Evolutionary conservation across 164 flowering plant species (phyloP), one percentile per base, ranked within the genome.

Genomic region (Platanus orientalis): DNA sequence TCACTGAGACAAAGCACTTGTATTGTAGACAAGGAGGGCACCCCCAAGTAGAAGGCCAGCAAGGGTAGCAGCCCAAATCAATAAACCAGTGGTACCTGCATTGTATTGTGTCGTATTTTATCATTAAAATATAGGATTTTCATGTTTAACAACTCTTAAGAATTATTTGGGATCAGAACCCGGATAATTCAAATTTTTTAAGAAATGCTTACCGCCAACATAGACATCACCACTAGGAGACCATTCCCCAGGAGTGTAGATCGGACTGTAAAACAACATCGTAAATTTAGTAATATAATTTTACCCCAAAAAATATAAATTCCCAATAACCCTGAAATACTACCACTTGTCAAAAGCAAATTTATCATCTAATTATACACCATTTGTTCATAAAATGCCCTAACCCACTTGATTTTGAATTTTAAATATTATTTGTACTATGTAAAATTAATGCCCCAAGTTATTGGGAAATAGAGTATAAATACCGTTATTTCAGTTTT

Each of bases 21-120:
- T 93, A 90, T 74, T 93, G 92, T 89, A 93, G 56, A 93, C 98
- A 64, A 93, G 98, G 66, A 93, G 86, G 10, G 93, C 96, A 54
- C 98, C 98, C 14, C 96, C 98, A 3, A 81, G 84, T 21, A 93
- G 87, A 65, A 90, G 48, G 2, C 83, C 97, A 60, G 75, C 83
- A 11, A 93, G 83, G 17, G 98, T 93, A 1, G 83, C 76, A 3
- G 98, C 96, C 98, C 98, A 92, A 2, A 92, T 86, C 64, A 80
- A 74, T 71, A 92, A 73, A 2, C 98, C 98, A 42, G 96, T 89
- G 1, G 77, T 69, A 54, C 97, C 95, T 91, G 82, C 75, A 78
- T 14, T 60, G 24, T n/a, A n/a, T n/a, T n/a, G n/a, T n/a, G n/a
- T 32, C 66, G 14, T 29, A 62, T 19, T 19, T 29, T n/a, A 13